phyloP scores from a whole-genome alignment of 108 stramenopile genomes.

The Nannochloropsis salina region DNA sequence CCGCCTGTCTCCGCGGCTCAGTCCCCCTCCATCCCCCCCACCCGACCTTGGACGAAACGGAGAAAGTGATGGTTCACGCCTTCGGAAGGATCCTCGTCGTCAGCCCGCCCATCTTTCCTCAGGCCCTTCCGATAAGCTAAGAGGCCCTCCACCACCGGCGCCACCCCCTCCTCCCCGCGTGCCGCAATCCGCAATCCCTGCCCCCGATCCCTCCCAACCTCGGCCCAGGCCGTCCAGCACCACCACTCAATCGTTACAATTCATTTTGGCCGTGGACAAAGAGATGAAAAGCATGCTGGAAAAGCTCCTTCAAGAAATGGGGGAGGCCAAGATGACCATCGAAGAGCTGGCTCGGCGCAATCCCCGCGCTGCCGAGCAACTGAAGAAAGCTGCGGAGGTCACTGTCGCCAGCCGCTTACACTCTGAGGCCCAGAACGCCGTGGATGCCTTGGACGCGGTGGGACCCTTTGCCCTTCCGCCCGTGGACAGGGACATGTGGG shows the following conservation, averaged over 20 bases:
- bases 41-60: background rate
- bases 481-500: background rate
- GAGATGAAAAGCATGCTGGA: background rate
- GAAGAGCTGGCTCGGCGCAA: background rate
- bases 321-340: background rate
- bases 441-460: background rate
- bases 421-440: background rate
- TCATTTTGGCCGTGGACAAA: background rate
- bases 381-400: background rate
- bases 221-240: background rate
- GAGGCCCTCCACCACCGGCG: background rate
- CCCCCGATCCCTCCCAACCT: background rate
- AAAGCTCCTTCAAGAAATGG: background rate
- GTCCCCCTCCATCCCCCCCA: background rate
- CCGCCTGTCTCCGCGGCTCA: background rate
- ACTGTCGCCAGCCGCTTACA: background rate
- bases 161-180: background rate
- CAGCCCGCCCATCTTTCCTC: background rate
- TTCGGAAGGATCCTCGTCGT: background rate
- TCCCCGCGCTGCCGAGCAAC: background rate
- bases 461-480: background rate
- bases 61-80: background rate
- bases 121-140: background rate
- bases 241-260: background rate
- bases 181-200: background rate